These are phyloP conservation scores for Pleurotus platypus DNA, from an alignment of 768 basidiomycete genomes.

Conservation along the genomic window DNA sequence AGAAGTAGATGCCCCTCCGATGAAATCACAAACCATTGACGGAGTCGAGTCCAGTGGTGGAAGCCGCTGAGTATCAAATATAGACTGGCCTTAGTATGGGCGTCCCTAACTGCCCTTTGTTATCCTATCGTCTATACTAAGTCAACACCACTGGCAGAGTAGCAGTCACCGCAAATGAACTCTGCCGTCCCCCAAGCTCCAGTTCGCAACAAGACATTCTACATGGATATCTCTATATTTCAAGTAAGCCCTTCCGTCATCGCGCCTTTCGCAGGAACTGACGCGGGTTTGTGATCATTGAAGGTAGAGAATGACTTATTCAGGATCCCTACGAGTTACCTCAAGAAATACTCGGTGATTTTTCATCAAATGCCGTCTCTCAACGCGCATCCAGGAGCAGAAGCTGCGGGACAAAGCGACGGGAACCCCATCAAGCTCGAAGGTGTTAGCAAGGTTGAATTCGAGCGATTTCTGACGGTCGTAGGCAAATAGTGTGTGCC, in stretches of 20 bases:
- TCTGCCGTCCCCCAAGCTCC: too few relatives aligned
- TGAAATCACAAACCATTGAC: too few relatives aligned
- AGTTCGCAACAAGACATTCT: not conserved
- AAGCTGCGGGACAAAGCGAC: not conserved
- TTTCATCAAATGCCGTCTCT: conserved; percentile 25
- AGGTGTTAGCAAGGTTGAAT: not conserved
- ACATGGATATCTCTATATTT: not conserved
- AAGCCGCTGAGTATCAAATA: too few relatives aligned
- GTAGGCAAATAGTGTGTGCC: not conserved
- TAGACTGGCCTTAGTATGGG: too few relatives aligned
- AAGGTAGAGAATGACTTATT: conserved; percentile 36
- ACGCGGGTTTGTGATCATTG: too few relatives aligned
- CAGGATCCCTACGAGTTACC: conserved; percentile 31
- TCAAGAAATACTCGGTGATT: conserved; percentile 27
- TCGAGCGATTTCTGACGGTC: not conserved
- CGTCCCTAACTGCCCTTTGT: too few relatives aligned
- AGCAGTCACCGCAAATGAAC: too few relatives aligned
- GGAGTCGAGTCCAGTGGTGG: too few relatives aligned
- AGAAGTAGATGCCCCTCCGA: too few relatives aligned
- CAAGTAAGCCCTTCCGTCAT: not conserved
- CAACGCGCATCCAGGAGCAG: conserved; percentile 14
- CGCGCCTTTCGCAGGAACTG: not conserved
- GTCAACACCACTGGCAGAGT: too few relatives aligned
- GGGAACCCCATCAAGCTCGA: not conserved
- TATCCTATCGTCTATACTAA: too few relatives aligned